A percentile compares a stretch with the other conserved stretches of the same genome.
phyloP scores from a whole-genome alignment of 306 rosid genomes.

The Vigna trinervia region DNA sequence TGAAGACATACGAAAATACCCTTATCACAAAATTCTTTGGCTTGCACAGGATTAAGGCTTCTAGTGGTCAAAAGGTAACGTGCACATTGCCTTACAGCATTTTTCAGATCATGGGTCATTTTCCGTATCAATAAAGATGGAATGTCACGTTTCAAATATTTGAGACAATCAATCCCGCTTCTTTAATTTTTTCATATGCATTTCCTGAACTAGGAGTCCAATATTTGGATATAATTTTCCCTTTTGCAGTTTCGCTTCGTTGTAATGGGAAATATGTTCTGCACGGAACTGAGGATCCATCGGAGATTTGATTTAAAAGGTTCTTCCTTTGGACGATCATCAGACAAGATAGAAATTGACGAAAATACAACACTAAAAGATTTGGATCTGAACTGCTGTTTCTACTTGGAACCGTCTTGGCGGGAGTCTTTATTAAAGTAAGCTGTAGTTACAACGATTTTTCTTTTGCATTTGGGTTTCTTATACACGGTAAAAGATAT shows the following conservation, averaged over 20 bases:
- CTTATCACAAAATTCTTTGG: slow-evolving; percentile 91
- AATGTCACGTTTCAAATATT: slow-evolving; percentile 7
- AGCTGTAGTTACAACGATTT: slow-evolving; percentile 40
- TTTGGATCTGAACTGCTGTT: slow-evolving; percentile 80
- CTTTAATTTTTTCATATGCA: slow-evolving; percentile 29
- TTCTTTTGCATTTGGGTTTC: slow-evolving; percentile 17
- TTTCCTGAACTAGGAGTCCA: slow-evolving; percentile 44
- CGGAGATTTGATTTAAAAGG: slow-evolving; percentile 91
- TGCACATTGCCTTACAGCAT: slow-evolving; percentile 30
- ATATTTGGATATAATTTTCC: slow-evolving; percentile 31
- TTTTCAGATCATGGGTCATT: slow-evolving; percentile 13
- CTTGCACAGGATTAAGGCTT: slow-evolving; percentile 89
- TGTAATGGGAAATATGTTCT: slow-evolving; percentile 97
- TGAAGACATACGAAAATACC: slow-evolving; percentile 79
- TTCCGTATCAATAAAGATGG: slow-evolving; percentile 22
- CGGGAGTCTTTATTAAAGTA: slow-evolving; percentile 77
- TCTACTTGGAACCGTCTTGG: slow-evolving; percentile 96
- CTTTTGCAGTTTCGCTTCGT: slow-evolving; percentile 87
- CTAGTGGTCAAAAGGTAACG: slow-evolving; percentile 87
- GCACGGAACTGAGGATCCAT: slow-evolving; percentile 92
- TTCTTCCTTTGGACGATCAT: slow-evolving; percentile 88
- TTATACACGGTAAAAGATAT: background rate
- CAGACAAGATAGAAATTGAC: slow-evolving; percentile 91
- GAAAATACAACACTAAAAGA: slow-evolving; percentile 92
- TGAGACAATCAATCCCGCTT: slow-evolving; percentile 3